Percentiles rank a stretch among this genome's conserved stretches.
Conservation (phyloP, 352 stramenopile species). For the Blastocystis sp. region DNA sequence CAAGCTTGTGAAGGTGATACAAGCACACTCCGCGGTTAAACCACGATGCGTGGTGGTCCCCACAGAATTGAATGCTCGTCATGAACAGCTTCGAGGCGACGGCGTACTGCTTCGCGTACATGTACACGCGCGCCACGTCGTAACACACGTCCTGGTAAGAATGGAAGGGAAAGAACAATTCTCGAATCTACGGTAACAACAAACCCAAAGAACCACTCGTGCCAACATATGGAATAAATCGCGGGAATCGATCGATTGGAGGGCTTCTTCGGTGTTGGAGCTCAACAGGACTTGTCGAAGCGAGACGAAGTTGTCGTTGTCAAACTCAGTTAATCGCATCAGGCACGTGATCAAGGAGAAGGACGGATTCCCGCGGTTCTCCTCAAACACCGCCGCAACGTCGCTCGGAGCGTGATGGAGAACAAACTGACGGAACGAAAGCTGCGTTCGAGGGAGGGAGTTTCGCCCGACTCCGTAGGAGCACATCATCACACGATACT, state of each 20-base stretch:
- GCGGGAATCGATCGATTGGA: not conserved
- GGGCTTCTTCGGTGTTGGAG: not conserved
- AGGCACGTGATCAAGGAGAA: not conserved
- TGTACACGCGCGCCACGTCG: slow-evolving; percentile 25
- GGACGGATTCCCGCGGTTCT: not conserved
- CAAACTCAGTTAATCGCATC: slow-evolving; percentile 10
- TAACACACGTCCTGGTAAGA: slow-evolving; percentile 14
- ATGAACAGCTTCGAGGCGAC: slow-evolving; percentile 11
- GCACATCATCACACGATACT: slow-evolving; percentile 14
- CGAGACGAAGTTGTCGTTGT: not conserved
- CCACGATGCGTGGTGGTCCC: slow-evolving; percentile 51
- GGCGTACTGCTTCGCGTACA: not conserved
- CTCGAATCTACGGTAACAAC: not conserved
- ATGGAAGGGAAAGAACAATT: slow-evolving; percentile 5
- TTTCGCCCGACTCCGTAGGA: not conserved
- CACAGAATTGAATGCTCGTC: not conserved
- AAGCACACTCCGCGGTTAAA: slow-evolving; percentile 57
- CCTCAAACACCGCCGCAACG: not conserved
- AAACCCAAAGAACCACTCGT: not conserved
- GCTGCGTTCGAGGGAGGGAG: slow-evolving; percentile 8
- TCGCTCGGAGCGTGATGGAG: not conserved
- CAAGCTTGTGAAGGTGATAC: not conserved
- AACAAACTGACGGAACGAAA: slow-evolving; percentile 7
- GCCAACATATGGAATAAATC: slow-evolving; percentile 22
- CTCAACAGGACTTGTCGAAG: not conserved